A percentile compares a stretch with the other conserved stretches of the same genome.
These are phyloP conservation scores for Priceomyces medius DNA, from an alignment of 805 yeast genomes.

Conservation along the genomic window DNA sequence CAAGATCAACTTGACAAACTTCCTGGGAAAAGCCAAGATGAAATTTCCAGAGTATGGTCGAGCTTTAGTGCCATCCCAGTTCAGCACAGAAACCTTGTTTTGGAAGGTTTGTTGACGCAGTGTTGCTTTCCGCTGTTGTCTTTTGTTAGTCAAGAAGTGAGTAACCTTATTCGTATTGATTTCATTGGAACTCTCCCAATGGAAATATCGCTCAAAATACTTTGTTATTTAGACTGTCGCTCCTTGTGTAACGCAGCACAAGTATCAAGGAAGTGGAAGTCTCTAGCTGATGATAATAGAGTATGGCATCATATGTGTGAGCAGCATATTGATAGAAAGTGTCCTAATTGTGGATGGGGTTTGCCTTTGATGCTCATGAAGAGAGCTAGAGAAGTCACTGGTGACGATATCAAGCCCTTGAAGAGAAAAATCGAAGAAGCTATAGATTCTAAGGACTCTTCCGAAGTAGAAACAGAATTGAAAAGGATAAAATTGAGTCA, in stretches of 20 bases:
- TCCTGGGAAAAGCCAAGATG: conserved; percentile 70
- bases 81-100: conserved; percentile 67
- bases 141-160: conserved; percentile 77
- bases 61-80: conserved; percentile 73
- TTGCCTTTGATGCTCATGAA: conserved; percentile 90
- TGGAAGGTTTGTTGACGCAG: conserved; percentile 81
- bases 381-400: conserved; percentile 52
- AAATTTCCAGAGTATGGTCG: conserved; percentile 81
- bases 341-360: conserved; percentile 99
- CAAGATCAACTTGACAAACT: conserved; percentile 58
- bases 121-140: conserved; percentile 96
- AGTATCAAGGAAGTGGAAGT: conserved; percentile 84
- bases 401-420: conserved; percentile 14
- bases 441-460: conserved; percentile 14
- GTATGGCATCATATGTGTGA: conserved; percentile 99
- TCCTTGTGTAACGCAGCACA: conserved; percentile 94
- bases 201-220: conserved; percentile 79
- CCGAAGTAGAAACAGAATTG: conserved; percentile 9
- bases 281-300: conserved; percentile 89
- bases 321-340: conserved; percentile 95
- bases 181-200: conserved; percentile 81
- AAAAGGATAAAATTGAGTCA: conserved; percentile 10
- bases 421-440: conserved; percentile 16
- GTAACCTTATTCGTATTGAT: conserved; percentile 80
- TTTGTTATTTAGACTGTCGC: conserved; percentile 87